A percentile compares a stretch with the other conserved stretches of the same genome.
Conservation (phyloP, 306 rosid species). For the Dicorynia guianensis region DNA sequence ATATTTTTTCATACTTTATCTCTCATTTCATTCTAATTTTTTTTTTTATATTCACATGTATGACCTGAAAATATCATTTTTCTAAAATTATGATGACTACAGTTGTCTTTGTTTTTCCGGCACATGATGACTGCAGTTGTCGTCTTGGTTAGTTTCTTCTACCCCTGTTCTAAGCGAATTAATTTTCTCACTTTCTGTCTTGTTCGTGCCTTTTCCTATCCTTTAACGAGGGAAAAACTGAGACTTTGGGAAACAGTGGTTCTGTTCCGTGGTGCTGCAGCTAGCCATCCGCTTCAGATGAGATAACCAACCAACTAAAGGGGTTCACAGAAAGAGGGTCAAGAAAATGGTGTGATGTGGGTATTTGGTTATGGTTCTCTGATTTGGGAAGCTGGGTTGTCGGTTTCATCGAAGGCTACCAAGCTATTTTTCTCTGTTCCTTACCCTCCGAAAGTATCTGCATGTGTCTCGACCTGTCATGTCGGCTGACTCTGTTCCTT, state of each 20-base stretch:
- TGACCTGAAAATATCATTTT: too few relatives aligned
- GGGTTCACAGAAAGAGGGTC: background rate
- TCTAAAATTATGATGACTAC: too few relatives aligned
- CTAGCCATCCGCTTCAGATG: background rate
- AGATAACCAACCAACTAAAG: background rate
- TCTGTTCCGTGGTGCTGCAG: background rate
- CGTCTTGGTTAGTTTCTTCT: background rate
- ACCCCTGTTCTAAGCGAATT: background rate
- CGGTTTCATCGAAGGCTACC: conserved; percentile 86
- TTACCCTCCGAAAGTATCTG: too few relatives aligned
- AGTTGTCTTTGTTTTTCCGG: background rate
- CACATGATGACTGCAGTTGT: background rate
- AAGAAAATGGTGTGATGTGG: conserved; percentile 73
- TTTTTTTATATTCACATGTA: too few relatives aligned
- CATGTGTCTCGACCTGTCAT: too few relatives aligned
- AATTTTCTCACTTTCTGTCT: conserved; percentile 10
- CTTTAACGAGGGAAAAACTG: background rate
- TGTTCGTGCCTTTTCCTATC: background rate
- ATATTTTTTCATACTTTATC: too few relatives aligned
- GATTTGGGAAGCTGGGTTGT: conserved; percentile 77
- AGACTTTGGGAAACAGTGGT: background rate
- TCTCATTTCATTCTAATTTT: too few relatives aligned
- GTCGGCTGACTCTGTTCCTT: too few relatives aligned
- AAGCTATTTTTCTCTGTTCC: conserved; percentile 51
- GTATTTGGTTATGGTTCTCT: conserved; percentile 92